Base-by-base conservation (phyloP, 352 stramenopile genomes). In the Globisporangium splendens region DNA sequence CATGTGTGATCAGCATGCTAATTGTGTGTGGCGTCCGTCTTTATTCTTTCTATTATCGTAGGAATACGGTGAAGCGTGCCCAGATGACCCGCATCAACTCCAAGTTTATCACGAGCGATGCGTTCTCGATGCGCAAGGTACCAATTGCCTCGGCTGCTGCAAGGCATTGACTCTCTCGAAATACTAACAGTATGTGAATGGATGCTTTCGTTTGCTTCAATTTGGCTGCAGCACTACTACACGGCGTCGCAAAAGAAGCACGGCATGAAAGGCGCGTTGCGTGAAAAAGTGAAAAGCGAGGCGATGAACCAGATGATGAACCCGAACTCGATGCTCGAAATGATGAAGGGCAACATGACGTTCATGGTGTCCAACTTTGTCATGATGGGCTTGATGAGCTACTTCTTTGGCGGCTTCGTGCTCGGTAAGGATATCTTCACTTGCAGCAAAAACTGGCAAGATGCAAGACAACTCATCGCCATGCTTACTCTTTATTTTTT, bases 321-420 rank as follows among this genome's bases (percentile, higher is more conserved):
- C 69, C 94, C 96, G 35, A 93, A 97, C 67, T 89, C 81, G 51
- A 99, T 99, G 95, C 93, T 99, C 61, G 95, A 98, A 68, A 97
- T 97, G 82, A 98, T 99, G 92, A 99, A 99, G 79, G 95, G 96
- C 60, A 98, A 99, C 70, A 98, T 99, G 89, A 97, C 92, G 14
- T 98, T 98, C 61, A 98, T 99, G 92, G 89, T 98, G 18, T 98
- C 98, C 66, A 99, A 99, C 75, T 98, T 99, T 77, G 94, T 98
- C 66, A 99, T 99, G 96, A 99, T 99, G 96, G 94, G 96, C 28
- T 95, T 98, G 57, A 98, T 99, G 73, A 96, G 88, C 68, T 98
- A 98, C 76, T 99, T 99, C 69, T 99, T 99, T 63, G 83, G 84
- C 56, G 97, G 97, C 52, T 99, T 99, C 62, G 96, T 99, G 63